Conservation (phyloP, 148 eudicot genomes). For the Vaccinium darrowii region DNA sequence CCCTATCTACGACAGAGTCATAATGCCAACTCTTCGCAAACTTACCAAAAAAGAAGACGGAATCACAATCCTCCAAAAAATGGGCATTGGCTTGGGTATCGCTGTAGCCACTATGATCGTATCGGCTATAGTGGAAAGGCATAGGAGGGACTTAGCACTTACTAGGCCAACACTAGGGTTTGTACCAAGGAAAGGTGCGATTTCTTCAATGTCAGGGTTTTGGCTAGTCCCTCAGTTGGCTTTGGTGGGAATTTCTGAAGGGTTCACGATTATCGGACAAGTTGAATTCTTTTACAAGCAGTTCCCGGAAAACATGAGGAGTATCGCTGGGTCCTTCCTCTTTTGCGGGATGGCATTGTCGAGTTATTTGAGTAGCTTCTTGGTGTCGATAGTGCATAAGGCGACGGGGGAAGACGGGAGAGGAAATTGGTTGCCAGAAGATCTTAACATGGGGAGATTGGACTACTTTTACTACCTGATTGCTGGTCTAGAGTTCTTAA, state of each 20-base stretch:
- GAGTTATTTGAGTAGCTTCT: slow-evolving; percentile 52
- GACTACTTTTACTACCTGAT: slow-evolving; percentile 55
- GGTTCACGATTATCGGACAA: slow-evolving; percentile 30
- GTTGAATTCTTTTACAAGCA: slow-evolving; percentile 50
- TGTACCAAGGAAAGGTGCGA: slow-evolving; percentile 22
- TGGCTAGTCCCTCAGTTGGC: slow-evolving; percentile 43
- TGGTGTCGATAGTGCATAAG: slow-evolving; percentile 38
- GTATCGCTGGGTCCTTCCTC: slow-evolving; percentile 53
- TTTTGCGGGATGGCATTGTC: slow-evolving; percentile 56
- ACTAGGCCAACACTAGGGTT: slow-evolving; percentile 29
- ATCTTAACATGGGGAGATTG: slow-evolving; percentile 53
- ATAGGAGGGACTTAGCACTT: slow-evolving; percentile 21
- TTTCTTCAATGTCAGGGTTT: slow-evolving; percentile 36
- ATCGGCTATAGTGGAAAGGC: slow-evolving; percentile 24
- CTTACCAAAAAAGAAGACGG: slow-evolving; percentile 35
- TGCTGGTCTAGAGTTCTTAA: slow-evolving; percentile 44
- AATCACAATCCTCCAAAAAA: slow-evolving; percentile 42
- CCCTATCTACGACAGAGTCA: slow-evolving; percentile 45
- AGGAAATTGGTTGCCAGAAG: slow-evolving; percentile 46
- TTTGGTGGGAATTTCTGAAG: slow-evolving; percentile 39
- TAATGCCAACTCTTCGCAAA: slow-evolving; percentile 36
- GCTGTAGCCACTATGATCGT: slow-evolving; percentile 17
- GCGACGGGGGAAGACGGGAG: slow-evolving; percentile 14
- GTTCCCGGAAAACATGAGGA: slow-evolving; percentile 56
- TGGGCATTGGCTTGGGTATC: slow-evolving; percentile 35